These are phyloP conservation scores for Boechera stricta DNA, from an alignment of 345 rosid species.

Conservation along the genomic window DNA sequence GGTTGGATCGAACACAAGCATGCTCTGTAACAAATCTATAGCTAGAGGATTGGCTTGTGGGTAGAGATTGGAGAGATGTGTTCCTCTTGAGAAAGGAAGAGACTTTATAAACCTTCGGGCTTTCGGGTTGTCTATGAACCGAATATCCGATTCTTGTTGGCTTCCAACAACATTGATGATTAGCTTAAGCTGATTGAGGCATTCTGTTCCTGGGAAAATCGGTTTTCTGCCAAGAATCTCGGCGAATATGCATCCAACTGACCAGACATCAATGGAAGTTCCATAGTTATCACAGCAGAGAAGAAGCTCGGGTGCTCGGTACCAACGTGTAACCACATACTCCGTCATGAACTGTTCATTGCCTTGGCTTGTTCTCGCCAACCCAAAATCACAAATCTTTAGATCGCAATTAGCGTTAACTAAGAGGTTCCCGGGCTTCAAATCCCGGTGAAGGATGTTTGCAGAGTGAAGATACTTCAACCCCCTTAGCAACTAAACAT, in stretches of 20 bases:
- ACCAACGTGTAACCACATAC: conserved; percentile 93
- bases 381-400: conserved; percentile 88
- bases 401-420: conserved; percentile 82
- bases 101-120: conserved; percentile 68
- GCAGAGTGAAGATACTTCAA: conserved; percentile 94
- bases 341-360: conserved; percentile 85
- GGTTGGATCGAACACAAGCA: conserved; percentile 84
- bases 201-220: conserved; percentile 82
- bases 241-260: conserved; percentile 90
- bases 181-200: conserved; percentile 79
- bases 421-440: conserved; percentile 91
- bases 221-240: conserved; percentile 89
- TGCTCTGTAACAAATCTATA: conserved; percentile 70
- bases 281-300: conserved; percentile 85
- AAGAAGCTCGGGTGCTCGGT: conserved; percentile 93
- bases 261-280: conserved; percentile 88
- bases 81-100: conserved; percentile 68
- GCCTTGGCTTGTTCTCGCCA: conserved; percentile 75
- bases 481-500: conserved; percentile 72
- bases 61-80: conserved; percentile 58
- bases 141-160: conserved; percentile 66
- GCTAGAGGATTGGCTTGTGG: conserved; percentile 79
- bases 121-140: conserved; percentile 75
- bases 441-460: conserved; percentile 84
- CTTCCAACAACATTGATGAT: conserved; percentile 80